These are phyloP conservation scores for Craterostigma plantagineum DNA, from an alignment of 257 asterid genomes.

Conservation along the genomic window DNA sequence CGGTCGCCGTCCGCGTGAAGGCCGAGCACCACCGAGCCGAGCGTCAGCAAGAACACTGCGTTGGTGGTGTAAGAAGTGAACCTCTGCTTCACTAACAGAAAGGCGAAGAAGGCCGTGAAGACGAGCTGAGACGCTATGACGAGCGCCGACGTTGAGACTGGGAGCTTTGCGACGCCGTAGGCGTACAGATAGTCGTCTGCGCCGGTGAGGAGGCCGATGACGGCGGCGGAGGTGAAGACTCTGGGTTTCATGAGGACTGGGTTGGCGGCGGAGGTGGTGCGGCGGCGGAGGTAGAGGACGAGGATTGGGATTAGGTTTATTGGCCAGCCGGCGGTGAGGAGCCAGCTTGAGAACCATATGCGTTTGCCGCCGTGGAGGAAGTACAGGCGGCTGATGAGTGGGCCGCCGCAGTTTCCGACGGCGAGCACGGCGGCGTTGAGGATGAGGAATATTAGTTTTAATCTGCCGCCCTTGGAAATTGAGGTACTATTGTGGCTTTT, in stretches of 20 bases:
- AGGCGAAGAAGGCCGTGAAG: constrained; percentile 27
- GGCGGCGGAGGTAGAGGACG: constrained; percentile 13
- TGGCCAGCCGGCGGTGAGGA: constrained; percentile 25
- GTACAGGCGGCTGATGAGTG: constrained; percentile 29
- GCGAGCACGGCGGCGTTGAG: constrained; percentile 15
- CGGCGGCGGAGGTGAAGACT: constrained; percentile 13
- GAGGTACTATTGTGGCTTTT: no score
- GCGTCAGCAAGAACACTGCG: constrained; percentile 24
- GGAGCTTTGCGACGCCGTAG: constrained; percentile 22
- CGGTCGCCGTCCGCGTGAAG: constrained; percentile 20
- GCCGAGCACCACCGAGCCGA: constrained; percentile 25
- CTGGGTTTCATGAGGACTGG: constrained; percentile 17
- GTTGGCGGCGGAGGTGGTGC: not conserved
- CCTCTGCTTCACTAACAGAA: constrained; percentile 18
- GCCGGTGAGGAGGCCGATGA: constrained; percentile 21
- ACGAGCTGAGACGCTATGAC: constrained; percentile 27
- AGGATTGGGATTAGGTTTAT: constrained; percentile 20
- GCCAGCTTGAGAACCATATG: constrained; percentile 27
- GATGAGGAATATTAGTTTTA: constrained; percentile 2
- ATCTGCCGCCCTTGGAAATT: no score
- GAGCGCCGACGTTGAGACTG: constrained; percentile 27
- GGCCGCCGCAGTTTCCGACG: constrained; percentile 28
- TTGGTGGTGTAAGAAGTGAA: constrained; percentile 26
- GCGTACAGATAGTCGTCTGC: constrained; percentile 28
- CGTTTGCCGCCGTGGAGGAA: constrained; percentile 25